A percentile compares a stretch with the other conserved stretches of the same genome.
phyloP scores from a whole-genome alignment of 768 basidiomycete genomes.

The Bullera alba region DNA sequence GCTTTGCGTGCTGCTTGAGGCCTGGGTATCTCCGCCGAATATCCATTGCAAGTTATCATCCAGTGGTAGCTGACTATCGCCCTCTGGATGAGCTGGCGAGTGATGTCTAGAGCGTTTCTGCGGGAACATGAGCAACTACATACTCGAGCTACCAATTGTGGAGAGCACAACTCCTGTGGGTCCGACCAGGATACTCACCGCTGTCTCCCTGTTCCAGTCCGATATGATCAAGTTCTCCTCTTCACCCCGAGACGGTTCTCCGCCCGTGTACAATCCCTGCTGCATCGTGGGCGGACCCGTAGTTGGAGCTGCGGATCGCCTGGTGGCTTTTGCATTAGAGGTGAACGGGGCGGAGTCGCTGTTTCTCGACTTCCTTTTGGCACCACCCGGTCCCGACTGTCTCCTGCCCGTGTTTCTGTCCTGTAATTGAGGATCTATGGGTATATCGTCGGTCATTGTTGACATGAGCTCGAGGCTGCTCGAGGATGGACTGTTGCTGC shows the following conservation, averaged over 20 bases:
- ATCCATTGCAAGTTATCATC: no score
- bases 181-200: not conserved
- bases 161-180: no score
- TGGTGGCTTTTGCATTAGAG: not conserved
- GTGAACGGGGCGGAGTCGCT: not conserved
- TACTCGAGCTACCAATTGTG: no score
- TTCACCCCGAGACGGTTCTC: conserved; percentile 29
- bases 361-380: not conserved
- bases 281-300: not conserved
- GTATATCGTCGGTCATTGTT: not conserved
- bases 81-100: no score
- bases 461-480: no score
- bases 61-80: no score
- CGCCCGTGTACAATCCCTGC: not conserved
- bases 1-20: no score
- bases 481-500: no score
- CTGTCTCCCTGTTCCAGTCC: conserved; percentile 3
- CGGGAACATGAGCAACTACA: no score
- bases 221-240: conserved; percentile 33
- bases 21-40: no score
- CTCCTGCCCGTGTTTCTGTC: not conserved
- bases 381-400: not conserved
- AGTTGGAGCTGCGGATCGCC: not conserved
- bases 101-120: not conserved
- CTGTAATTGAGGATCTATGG: not conserved